These are phyloP conservation scores for Xanthoceras sorbifolium DNA, from an alignment of 345 rosid genomes.

Conservation along the genomic window DNA sequence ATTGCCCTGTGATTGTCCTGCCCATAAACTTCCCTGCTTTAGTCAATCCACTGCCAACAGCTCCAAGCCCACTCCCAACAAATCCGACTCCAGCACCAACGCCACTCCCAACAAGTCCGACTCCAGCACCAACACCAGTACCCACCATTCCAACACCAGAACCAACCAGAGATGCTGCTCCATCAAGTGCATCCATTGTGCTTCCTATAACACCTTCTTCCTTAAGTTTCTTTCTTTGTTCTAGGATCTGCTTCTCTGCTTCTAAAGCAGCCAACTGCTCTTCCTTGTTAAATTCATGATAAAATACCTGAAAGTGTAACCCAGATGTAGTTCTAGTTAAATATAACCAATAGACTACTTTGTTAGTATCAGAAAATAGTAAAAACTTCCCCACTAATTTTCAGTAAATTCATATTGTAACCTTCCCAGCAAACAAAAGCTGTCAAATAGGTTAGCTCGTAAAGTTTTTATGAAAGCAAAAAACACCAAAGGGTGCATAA, in stretches of 20 bases:
- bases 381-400: neutral
- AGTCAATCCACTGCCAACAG: constrained; percentile 55
- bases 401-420: too few relatives aligned
- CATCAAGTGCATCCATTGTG: constrained; percentile 81
- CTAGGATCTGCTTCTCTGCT: constrained; percentile 84
- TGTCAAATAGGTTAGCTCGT: neutral
- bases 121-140: constrained; percentile 72
- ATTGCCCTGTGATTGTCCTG: constrained; percentile 58
- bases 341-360: neutral
- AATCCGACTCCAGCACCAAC: constrained; percentile 46
- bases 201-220: constrained; percentile 95
- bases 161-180: constrained; percentile 59
- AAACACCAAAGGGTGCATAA: neutral
- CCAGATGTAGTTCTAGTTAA: neutral
- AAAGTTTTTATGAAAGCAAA: neutral
- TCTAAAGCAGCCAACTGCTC: constrained; percentile 85
- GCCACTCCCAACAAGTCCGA: constrained; percentile 58
- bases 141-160: constrained; percentile 81
- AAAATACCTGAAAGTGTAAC: constrained; percentile 46
- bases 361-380: neutral
- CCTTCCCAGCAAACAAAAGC: neutral
- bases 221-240: constrained; percentile 76
- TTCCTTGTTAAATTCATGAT: constrained; percentile 73
- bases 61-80: constrained; percentile 52
- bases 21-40: constrained; percentile 68